phyloP scores from a whole-genome alignment of 2,329 filamentous ascomycete genomes.

The Aspergillus piperis region DNA sequence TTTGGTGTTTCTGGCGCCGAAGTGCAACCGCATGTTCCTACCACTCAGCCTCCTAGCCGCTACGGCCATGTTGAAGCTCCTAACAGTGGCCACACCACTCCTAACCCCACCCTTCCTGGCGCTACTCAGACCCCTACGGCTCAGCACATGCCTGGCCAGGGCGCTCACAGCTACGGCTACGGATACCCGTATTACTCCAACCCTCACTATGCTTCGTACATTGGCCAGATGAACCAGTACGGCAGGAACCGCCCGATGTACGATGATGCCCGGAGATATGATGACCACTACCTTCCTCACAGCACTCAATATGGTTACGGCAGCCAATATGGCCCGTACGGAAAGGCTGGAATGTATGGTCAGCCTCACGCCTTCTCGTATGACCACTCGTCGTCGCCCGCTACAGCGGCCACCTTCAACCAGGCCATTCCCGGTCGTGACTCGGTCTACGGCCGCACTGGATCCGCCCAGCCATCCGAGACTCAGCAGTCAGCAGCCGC shows the following conservation, averaged over 20 bases:
- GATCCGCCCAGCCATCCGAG: constrained; percentile 58
- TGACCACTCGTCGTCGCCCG: constrained; percentile 66
- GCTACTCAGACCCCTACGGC: constrained; percentile 58
- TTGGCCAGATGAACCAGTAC: constrained; percentile 56
- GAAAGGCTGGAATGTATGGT: constrained; percentile 63
- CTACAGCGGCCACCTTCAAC: constrained; percentile 54
- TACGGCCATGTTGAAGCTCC: constrained; percentile 70
- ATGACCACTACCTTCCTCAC: constrained; percentile 51
- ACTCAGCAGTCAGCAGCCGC: constrained; percentile 54
- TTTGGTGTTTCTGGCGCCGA: constrained; percentile 66
- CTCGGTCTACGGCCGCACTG: constrained; percentile 61
- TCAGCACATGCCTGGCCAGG: constrained; percentile 56
- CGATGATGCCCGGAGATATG: constrained; percentile 52
- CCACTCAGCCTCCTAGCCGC: constrained; percentile 74
- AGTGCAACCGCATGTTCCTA: constrained; percentile 60
- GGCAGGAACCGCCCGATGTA: constrained; percentile 53
- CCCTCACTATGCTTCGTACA: constrained; percentile 64
- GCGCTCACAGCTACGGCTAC: constrained; percentile 59
- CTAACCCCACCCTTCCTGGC: constrained; percentile 70
- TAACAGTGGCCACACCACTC: constrained; percentile 87
- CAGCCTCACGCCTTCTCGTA: constrained; percentile 65
- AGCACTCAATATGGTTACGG: constrained; percentile 57
- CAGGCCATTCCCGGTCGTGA: constrained; percentile 52
- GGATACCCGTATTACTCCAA: constrained; percentile 61
- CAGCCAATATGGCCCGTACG: constrained; percentile 55